phyloP scores from a whole-genome alignment of 306 rosid species.

The cucumber (Cucumis sativus) region DNA sequence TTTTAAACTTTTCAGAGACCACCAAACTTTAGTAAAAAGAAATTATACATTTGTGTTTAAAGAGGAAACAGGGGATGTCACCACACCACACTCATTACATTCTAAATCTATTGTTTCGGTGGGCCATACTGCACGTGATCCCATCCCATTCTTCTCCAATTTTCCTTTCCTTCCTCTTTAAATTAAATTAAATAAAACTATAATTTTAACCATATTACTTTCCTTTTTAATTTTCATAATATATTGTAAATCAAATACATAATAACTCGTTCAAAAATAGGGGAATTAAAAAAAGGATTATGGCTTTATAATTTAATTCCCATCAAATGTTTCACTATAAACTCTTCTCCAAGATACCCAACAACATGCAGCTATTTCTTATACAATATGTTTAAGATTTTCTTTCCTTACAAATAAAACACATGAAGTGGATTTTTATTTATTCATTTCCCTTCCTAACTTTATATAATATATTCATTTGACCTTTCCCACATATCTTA shows the following conservation, averaged over 20 bases:
- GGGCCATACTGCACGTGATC: constrained; percentile 4
- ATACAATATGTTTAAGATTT: background rate
- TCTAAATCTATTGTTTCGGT: background rate
- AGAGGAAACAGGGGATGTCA: background rate
- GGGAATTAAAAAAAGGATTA: background rate
- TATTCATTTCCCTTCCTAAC: no score
- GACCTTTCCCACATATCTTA: no score
- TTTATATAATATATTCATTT: no score
- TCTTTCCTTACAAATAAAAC: background rate
- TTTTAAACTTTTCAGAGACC: constrained; percentile 39
- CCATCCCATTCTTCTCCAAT: no score
- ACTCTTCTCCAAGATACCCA: background rate
- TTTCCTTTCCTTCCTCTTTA: no score
- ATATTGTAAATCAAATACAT: no score
- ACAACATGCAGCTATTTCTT: background rate
- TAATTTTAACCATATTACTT: no score
- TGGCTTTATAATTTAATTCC: background rate
- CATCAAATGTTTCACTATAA: background rate
- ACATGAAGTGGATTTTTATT: background rate
- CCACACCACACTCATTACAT: background rate
- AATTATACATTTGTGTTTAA: no score
- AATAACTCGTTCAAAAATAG: background rate
- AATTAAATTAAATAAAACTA: no score
- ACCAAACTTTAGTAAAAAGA: constrained; percentile 18
- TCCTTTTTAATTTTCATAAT: no score